Percentiles rank a stretch among this genome's conserved stretches.
Evolutionary conservation across 1,284 basidiomycete species (phyloP).

Genomic region (Pterulicium gracile): DNA sequence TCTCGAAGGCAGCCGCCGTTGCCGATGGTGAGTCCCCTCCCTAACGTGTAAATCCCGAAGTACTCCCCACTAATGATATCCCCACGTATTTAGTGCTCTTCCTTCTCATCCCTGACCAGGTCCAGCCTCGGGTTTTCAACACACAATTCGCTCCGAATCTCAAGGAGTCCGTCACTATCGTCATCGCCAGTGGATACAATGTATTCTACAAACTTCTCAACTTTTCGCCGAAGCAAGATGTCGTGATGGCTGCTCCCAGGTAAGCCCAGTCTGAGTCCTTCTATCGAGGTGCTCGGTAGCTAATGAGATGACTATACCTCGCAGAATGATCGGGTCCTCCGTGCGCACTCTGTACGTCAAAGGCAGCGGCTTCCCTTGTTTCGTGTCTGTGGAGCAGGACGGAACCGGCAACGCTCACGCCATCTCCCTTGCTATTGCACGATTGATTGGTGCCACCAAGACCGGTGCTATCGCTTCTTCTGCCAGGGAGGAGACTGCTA

Average conservation of each 20-base stretch:
- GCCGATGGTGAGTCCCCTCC: conserved; percentile 35
- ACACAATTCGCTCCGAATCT: conserved; percentile 37
- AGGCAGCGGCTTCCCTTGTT: conserved; percentile 53
- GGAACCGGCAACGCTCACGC: conserved; percentile 38
- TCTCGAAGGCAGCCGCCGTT: conserved; percentile 39
- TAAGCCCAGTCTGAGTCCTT: conserved; percentile 13
- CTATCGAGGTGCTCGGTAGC: conserved; percentile 1
- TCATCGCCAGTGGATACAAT: conserved; percentile 57
- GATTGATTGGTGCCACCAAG: conserved; percentile 51
- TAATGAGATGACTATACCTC: conserved; percentile 3
- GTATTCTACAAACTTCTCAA: conserved; percentile 50
- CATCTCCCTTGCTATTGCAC: conserved; percentile 41
- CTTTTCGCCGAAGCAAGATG: conserved; percentile 44
- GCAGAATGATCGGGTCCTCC: conserved; percentile 55
- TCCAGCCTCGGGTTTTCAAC: conserved; percentile 52
- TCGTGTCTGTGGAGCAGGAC: conserved; percentile 55
- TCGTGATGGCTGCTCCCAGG: conserved; percentile 60
- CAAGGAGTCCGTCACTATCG: conserved; percentile 38
- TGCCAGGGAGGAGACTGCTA: conserved; percentile 52
- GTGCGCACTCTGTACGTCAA: conserved; percentile 51
- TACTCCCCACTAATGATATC: background rate
- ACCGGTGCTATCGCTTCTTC: conserved; percentile 57
- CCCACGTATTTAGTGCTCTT: conserved; percentile 34
- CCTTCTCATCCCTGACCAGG: conserved; percentile 53
- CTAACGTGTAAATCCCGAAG: background rate